These are phyloP conservation scores for Xylariaceae sp. DNA, from an alignment of 2,329 filamentous ascomycete species.

Conservation along the genomic window DNA sequence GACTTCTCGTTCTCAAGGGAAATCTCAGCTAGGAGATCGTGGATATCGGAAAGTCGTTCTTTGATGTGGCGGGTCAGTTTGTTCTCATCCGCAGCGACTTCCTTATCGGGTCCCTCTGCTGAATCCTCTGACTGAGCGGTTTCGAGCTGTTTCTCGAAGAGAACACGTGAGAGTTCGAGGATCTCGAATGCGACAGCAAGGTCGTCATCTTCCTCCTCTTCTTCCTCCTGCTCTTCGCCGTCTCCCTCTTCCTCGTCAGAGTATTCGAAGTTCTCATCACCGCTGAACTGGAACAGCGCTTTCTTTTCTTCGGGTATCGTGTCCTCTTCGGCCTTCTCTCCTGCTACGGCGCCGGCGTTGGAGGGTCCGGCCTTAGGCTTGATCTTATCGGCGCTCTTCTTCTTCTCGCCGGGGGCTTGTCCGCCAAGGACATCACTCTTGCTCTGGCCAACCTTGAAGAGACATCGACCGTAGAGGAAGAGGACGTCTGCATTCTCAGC, in stretches of 20 bases:
- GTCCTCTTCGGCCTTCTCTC: conserved; percentile 38
- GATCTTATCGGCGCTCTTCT: conserved; percentile 38
- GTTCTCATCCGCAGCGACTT: conserved; percentile 34
- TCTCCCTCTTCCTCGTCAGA: conserved; percentile 60
- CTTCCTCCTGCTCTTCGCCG: conserved; percentile 38
- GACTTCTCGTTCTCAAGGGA: conserved; percentile 90
- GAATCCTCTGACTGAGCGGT: conserved; percentile 34
- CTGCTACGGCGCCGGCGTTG: conserved; percentile 34
- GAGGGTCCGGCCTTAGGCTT: conserved; percentile 37
- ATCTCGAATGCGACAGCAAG: conserved; percentile 77
- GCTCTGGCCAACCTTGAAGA: conserved; percentile 89
- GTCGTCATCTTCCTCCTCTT: conserved; percentile 63
- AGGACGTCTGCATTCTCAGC: conserved; percentile 89
- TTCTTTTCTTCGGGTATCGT: conserved; percentile 52
- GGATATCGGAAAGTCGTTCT: conserved; percentile 84
- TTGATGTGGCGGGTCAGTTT: conserved; percentile 57
- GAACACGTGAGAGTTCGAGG: conserved; percentile 69
- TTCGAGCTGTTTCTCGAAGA: conserved; percentile 53
- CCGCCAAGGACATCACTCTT: conserved; percentile 93
- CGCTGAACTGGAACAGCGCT: conserved; percentile 83
- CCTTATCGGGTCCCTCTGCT: conserved; percentile 30
- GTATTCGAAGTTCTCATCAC: conserved; percentile 88
- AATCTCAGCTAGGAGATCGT: conserved; percentile 91
- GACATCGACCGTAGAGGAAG: conserved; percentile 86
- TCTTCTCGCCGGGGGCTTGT: conserved; percentile 58